A percentile compares a stretch with the other conserved stretches of the same genome.
Evolutionary conservation across 805 yeast species (phyloP).

Genomic region (Saturnispora zaruensis): DNA sequence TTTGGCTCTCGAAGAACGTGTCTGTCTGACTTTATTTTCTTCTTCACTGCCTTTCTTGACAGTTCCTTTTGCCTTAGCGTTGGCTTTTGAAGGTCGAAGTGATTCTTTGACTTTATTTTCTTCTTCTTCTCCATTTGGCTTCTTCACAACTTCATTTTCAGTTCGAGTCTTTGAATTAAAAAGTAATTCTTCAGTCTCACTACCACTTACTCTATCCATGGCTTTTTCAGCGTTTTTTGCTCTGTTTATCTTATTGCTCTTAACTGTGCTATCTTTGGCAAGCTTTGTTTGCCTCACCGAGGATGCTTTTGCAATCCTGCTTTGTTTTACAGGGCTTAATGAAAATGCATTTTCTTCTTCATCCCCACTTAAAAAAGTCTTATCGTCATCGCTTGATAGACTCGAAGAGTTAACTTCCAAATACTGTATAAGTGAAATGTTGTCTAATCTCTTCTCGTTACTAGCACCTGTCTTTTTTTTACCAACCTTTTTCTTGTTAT

Average conservation of each 20-base stretch:
- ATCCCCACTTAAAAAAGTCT: conserved; percentile 1
- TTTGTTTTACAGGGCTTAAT: conserved; percentile 1
- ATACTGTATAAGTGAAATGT: neutral
- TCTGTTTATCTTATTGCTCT: neutral
- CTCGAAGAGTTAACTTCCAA: conserved; percentile 1
- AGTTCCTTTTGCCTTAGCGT: neutral
- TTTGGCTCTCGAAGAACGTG: neutral
- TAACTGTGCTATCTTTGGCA: neutral
- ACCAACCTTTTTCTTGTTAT: neutral
- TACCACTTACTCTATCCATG: neutral
- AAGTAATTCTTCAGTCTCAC: no score
- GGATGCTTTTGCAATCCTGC: neutral
- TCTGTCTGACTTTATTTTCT: neutral
- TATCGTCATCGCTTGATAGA: neutral
- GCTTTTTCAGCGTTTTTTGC: neutral
- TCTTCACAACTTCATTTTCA: no score
- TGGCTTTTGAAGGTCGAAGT: no score
- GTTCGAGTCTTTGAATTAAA: no score
- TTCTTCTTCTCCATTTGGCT: no score
- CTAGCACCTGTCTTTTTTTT: neutral
- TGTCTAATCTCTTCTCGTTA: neutral
- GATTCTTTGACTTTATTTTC: no score
- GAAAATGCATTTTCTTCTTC: conserved; percentile 3
- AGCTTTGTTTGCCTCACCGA: neutral
- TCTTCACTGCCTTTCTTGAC: neutral